Percentiles rank a stretch among this genome's conserved stretches.
These are phyloP conservation scores for Trichoderma simmonsii DNA, from an alignment of 2,329 filamentous ascomycete species.

Conservation along the genomic window DNA sequence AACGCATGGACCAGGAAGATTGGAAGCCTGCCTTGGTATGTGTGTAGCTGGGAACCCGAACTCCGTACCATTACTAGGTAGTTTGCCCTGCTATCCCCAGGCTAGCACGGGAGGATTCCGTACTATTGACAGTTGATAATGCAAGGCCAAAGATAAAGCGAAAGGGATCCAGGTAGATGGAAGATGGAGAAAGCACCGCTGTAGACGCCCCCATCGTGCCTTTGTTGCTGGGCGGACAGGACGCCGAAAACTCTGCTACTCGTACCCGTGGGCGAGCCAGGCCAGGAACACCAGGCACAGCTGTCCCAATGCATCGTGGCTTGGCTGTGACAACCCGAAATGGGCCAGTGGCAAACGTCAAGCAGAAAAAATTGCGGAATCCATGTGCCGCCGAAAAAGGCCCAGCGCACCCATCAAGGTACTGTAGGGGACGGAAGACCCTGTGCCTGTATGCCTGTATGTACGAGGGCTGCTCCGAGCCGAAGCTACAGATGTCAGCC, in stretches of 20 bases:
- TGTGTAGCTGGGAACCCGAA: neutral
- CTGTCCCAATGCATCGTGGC: slow-evolving; percentile 1
- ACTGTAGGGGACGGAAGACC: neutral
- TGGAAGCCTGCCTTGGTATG: neutral
- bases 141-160: neutral
- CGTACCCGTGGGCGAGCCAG: neutral
- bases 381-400: slow-evolving; percentile 4
- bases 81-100: neutral
- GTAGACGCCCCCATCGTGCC: neutral
- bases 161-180: neutral
- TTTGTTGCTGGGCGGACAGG: neutral
- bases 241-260: neutral
- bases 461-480: slow-evolving; percentile 1
- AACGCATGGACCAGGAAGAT: slow-evolving; percentile 8
- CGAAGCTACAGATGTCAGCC: neutral
- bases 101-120: neutral
- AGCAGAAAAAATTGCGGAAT: slow-evolving; percentile 3
- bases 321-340: neutral
- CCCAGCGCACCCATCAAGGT: slow-evolving; percentile 5
- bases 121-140: neutral
- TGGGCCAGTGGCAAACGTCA: slow-evolving; percentile 5
- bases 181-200: neutral
- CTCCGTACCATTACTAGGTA: neutral
- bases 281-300: neutral
- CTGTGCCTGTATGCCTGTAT: neutral